Base-by-base conservation (phyloP, 805 yeast species). In the Saccharomycopsis microspora region DNA sequence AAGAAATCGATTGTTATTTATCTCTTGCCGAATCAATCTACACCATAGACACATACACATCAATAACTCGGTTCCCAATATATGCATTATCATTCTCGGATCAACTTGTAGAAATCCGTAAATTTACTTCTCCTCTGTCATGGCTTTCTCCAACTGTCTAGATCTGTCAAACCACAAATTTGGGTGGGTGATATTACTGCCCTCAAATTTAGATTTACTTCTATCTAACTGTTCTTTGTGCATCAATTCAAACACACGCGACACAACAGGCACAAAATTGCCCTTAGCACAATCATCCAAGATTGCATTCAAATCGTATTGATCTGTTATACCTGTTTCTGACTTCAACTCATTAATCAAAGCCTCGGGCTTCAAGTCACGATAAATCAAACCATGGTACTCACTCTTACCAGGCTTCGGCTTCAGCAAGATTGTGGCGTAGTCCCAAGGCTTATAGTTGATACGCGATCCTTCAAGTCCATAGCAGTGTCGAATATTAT, bases 301-400 rank as follows among this genome's bases (percentile, higher is more conserved):
- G 8, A 93, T 75, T 38, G 75, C 75, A 41, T 73, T 70, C 43
- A 85, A 64, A 43, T 77, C 73, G 29, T 65, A 59, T 9, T 65
- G 60, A 39, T 76, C 72, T 29, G 64, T 67, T 59, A 72, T 73
- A 50, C 83, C 85, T 6, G 62, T 68, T 78, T 85, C 74, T 27
- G 69, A 73, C 39, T 67, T 64, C 54, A 93, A 68, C 51, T 76
- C 75, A 3, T 57, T 55, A 5, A 74, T 69, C 43, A 93, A 68
- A 46, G 75, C 72, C 41, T 85, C 94, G n/a, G 75, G 60, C 8
- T 75, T 70, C 57, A 84, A 67, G 57, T 84, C 90, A 47, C 95
- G 69, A 64, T 85, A 93, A 4, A 97, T 97, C 64, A 97, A 90
- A 2, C 98, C 98, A 60, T 90, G 96, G 50, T 67, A 74, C 55